Base-by-base conservation (phyloP, 192 early-diverging fungal genomes). In the Coemansia sp. region DNA sequence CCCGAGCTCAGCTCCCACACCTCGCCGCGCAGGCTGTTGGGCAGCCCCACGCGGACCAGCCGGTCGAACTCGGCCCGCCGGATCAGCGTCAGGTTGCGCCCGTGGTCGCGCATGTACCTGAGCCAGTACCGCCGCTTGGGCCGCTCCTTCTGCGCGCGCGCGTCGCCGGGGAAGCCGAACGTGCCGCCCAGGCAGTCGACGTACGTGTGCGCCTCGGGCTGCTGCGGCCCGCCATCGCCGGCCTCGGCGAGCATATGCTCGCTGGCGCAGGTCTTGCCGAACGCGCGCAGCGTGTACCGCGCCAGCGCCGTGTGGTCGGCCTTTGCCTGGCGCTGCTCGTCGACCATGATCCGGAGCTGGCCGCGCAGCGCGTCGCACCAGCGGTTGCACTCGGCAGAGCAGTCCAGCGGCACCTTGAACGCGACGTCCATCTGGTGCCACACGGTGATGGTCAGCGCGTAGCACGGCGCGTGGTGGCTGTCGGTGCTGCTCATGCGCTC, bases 1-100 rank as follows among this genome's bases (percentile, higher is more conserved):
- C 96, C 96, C 56, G 89, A 92, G 77, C 90, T 92, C 17, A 93
- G 81, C 73, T 98, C 96, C 96, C 96, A 98, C 27, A 96, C 87
- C 75, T 98, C 96, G 32, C 94, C 96, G 24, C 96, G 87, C 68
- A 98, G 74, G 25, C 83, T 74, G 71, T 95, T 94, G 6, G 95
- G 93, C 39, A 98, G 81, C 5, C 96, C 96, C 8, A 96, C 89
- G 20, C 94, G 89, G 46, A 96, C 89, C n/a, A 98, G 83, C 56
- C 94, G 93, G 57, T 90, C 87, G 80, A 95, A 97, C 49, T 90
- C 94, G 3, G 94, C 85, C 0, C 87, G 81, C 40, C 92, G 87
- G 7, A 95, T 82, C 35, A 91, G 75, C 2, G 95, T 97, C 76
- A 98, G 77, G 59, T 98, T 96, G 32, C 96, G 86, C 1, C 97